Conservation (phyloP, 2,329 filamentous ascomycete genomes). For the Fusarium pseudograminearum region DNA sequence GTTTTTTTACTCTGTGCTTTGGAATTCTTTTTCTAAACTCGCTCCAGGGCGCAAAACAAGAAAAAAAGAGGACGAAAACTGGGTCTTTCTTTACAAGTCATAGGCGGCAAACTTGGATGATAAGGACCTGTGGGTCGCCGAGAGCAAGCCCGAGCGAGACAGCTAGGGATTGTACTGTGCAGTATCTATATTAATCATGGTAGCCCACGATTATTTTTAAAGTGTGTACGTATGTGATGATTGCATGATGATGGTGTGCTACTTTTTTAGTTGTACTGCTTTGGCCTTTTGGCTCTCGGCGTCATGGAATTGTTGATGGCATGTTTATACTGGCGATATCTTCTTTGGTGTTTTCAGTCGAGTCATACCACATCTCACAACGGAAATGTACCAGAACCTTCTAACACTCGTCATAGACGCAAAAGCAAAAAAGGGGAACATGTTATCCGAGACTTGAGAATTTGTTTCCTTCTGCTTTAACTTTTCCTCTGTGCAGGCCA, state of each 20-base stretch:
- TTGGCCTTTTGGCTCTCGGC: conserved; percentile 7
- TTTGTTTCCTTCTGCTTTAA: conserved; percentile 1
- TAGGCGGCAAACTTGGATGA: conserved; percentile 38
- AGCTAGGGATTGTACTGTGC: conserved; percentile 27
- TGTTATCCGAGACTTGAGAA: background rate
- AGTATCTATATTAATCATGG: conserved; percentile 5
- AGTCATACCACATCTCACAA: conserved; percentile 13
- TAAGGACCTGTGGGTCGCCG: conserved; percentile 50
- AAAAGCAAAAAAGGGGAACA: background rate
- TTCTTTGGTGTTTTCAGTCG: conserved; percentile 34
- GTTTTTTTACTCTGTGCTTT: conserved; percentile 13
- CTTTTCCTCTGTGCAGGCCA: conserved; percentile 6
- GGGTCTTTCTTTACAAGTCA: conserved; percentile 34
- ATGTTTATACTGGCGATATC: conserved; percentile 34
- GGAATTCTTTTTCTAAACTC: conserved; percentile 34
- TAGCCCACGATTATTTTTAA: conserved; percentile 16
- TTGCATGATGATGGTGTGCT: conserved; percentile 38
- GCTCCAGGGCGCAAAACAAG: conserved; percentile 41
- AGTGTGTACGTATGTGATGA: conserved; percentile 2
- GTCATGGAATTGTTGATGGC: conserved; percentile 18
- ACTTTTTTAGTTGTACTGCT: background rate
- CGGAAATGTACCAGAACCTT: background rate
- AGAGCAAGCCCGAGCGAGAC: conserved; percentile 47
- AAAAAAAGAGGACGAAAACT: conserved; percentile 44
- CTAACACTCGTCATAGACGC: background rate